phyloP scores from a whole-genome alignment of 306 rosid genomes.

The Malus domestica region DNA sequence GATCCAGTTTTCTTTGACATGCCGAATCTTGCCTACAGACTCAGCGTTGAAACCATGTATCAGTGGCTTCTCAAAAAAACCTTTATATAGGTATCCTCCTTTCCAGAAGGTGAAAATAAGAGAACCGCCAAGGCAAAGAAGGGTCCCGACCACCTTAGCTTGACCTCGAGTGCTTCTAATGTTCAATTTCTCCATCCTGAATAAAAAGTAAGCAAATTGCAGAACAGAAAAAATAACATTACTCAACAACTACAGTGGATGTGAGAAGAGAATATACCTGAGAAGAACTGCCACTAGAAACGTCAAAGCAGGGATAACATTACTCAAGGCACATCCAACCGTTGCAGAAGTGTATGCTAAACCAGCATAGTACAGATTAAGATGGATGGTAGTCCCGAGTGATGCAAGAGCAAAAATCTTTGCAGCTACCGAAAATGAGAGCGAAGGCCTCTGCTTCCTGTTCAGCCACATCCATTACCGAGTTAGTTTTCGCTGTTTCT shows the following conservation, averaged over 20 bases:
- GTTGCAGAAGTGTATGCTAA: constrained; percentile 25
- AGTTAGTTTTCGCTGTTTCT: not conserved
- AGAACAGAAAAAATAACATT: no score
- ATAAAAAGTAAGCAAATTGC: not conserved
- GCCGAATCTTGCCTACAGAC: not conserved
- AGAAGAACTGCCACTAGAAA: constrained; percentile 23
- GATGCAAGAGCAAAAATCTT: constrained; percentile 26
- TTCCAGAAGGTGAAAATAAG: constrained; percentile 35
- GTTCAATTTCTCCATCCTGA: constrained; percentile 38
- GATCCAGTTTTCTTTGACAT: constrained; percentile 21
- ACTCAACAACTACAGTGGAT: no score
- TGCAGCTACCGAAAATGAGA: constrained; percentile 6
- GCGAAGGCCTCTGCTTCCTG: not conserved
- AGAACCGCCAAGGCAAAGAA: constrained; percentile 32
- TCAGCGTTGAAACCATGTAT: not conserved
- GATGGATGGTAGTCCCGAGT: constrained; percentile 30
- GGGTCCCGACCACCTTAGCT: constrained; percentile 33
- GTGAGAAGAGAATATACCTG: constrained; percentile 3
- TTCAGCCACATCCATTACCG: not conserved
- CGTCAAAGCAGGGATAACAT: constrained; percentile 29
- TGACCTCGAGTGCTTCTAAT: constrained; percentile 19
- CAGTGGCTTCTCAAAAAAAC: constrained; percentile 20
- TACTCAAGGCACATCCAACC: constrained; percentile 28
- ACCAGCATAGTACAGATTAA: constrained; percentile 28
- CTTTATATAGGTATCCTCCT: constrained; percentile 16